Conservation (phyloP, 2,329 filamentous ascomycete genomes). For the Phyllosticta paracitricarpa region DNA sequence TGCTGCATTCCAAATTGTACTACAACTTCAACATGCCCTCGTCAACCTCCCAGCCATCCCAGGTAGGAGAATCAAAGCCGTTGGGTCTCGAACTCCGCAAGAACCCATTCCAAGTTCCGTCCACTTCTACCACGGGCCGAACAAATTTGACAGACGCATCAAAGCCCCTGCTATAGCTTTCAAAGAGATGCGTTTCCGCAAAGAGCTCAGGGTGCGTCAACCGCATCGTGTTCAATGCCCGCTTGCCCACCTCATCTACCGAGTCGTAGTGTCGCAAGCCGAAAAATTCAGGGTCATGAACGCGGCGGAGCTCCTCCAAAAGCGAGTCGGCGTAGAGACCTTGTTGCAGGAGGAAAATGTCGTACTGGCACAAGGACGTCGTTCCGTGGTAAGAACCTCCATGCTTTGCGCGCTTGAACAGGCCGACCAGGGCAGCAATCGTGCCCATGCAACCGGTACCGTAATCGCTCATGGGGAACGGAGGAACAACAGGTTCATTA, state of each 20-base stretch:
- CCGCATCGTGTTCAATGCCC: constrained; percentile 47
- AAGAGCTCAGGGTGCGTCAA: constrained; percentile 46
- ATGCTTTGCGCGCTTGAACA: constrained; percentile 50
- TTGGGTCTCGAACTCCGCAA: constrained; percentile 41
- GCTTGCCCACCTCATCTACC: constrained; percentile 54
- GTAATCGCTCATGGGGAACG: constrained; percentile 52
- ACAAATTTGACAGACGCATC: constrained; percentile 39
- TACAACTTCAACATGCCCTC: constrained; percentile 23
- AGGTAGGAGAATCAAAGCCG: constrained; percentile 40
- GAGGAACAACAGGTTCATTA: constrained; percentile 55
- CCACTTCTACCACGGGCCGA: constrained; percentile 35
- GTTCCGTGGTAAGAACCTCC: constrained; percentile 60
- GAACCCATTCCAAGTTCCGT: constrained; percentile 40
- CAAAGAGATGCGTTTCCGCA: constrained; percentile 36
- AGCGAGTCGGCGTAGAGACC: constrained; percentile 47
- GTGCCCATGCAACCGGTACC: constrained; percentile 64
- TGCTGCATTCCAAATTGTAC: background rate
- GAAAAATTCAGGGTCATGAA: constrained; percentile 45
- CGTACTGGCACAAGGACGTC: constrained; percentile 57
- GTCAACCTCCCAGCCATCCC: constrained; percentile 37
- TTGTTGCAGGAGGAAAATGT: constrained; percentile 53
- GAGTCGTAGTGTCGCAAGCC: constrained; percentile 50
- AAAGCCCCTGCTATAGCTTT: constrained; percentile 38
- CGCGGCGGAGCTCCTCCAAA: constrained; percentile 41
- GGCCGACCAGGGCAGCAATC: constrained; percentile 54